Conservation (phyloP, 2,329 filamentous ascomycete species). For the Ceratocystis cacaofunesta region DNA sequence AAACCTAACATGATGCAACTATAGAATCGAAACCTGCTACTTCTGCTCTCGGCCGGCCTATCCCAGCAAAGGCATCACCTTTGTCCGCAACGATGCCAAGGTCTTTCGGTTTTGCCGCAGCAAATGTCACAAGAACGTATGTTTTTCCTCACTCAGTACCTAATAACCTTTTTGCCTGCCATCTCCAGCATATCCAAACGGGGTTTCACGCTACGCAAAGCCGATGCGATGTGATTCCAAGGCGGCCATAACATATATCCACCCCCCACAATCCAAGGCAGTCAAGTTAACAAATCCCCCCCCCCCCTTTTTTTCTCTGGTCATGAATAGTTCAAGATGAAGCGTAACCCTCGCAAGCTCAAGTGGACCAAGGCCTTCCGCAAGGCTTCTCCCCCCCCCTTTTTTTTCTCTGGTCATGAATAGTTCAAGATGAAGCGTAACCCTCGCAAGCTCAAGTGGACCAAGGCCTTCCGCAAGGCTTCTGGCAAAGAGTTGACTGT, state of each 20-base stretch:
- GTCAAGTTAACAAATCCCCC: background rate
- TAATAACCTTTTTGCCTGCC: background rate
- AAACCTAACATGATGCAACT: conserved; percentile 1
- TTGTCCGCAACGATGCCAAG: conserved; percentile 35
- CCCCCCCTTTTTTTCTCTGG: background rate
- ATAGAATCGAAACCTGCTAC: conserved; percentile 32
- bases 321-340: conserved; percentile 67
- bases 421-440: conserved; percentile 97
- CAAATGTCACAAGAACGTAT: conserved; percentile 46
- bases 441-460: conserved; percentile 93
- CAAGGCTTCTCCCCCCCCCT: conserved; percentile 36
- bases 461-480: conserved; percentile 70
- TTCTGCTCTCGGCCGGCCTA: conserved; percentile 36
- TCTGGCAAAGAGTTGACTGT: conserved; percentile 82
- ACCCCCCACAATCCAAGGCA: background rate
- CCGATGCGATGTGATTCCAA: background rate
- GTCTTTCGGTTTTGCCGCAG: conserved; percentile 43
- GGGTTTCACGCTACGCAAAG: background rate
- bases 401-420: background rate
- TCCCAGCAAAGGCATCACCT: conserved; percentile 41
- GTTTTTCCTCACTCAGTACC: conserved; percentile 17
- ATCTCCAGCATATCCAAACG: background rate
- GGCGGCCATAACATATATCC: background rate
- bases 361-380: conserved; percentile 96
- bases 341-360: conserved; percentile 91